phyloP scores from a whole-genome alignment of 345 rosid species.

The Citrus medica region DNA sequence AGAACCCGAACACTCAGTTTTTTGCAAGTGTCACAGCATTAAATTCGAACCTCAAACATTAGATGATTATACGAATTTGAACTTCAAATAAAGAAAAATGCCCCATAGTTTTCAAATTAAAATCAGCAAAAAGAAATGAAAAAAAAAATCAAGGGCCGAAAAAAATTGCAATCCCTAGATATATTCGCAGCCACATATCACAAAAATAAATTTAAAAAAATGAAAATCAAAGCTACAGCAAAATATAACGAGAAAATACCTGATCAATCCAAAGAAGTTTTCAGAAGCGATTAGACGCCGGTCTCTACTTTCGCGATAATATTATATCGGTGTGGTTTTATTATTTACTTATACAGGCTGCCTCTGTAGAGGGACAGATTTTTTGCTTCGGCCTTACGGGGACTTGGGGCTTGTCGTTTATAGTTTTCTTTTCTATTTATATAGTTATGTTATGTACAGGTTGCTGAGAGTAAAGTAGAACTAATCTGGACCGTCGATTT shows the following conservation, averaged over 20 bases:
- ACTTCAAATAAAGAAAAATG: too few relatives aligned
- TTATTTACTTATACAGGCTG: not conserved
- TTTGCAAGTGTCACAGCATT: not conserved
- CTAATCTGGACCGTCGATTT: not conserved
- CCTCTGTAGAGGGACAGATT: not conserved
- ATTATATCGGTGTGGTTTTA: too few relatives aligned
- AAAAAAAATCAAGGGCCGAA: not conserved
- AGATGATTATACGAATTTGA: not conserved
- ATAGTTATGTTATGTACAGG: not conserved
- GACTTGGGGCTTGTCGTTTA: not conserved
- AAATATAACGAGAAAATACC: not conserved
- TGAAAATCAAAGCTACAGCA: not conserved
- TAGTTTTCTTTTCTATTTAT: too few relatives aligned
- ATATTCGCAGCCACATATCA: not conserved
- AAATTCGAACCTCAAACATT: not conserved
- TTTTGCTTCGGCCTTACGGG: not conserved
- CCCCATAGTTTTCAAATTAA: not conserved
- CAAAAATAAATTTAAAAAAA: not conserved
- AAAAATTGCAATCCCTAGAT: not conserved
- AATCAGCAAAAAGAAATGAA: not conserved
- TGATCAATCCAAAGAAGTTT: not conserved
- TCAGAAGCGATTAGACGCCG: not conserved
- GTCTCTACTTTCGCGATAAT: not conserved
- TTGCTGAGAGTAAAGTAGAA: not conserved
- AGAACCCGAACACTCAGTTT: not conserved